phyloP scores from a whole-genome alignment of 202 grass and related monocot species.

The Brachypodium distachyon region DNA sequence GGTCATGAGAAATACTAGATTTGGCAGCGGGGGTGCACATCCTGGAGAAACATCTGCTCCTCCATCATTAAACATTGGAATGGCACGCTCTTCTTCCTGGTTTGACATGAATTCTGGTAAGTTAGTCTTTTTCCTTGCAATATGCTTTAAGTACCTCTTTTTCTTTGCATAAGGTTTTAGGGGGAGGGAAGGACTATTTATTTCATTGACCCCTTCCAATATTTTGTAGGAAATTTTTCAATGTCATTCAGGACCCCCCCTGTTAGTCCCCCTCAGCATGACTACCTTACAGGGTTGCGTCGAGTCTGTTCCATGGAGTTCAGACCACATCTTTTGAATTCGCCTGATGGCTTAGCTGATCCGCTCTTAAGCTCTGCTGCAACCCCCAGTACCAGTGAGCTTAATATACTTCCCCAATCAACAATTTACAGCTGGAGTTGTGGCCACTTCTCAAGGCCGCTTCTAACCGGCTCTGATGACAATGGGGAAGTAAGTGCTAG shows the following conservation, averaged over 20 bases:
- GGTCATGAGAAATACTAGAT: conserved; percentile 68
- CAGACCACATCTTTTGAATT: conserved; percentile 61
- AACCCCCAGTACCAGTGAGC: conserved; percentile 46
- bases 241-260: conserved; percentile 90
- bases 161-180: neutral
- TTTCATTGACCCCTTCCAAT: conserved; percentile 4
- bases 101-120: conserved; percentile 96
- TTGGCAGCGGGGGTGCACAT: conserved; percentile 55
- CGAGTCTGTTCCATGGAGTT: conserved; percentile 95
- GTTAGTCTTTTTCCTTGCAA: conserved; percentile 9
- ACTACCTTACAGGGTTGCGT: conserved; percentile 76
- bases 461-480: conserved; percentile 67
- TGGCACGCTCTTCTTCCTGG: conserved; percentile 94
- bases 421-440: conserved; percentile 98
- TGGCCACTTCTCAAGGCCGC: conserved; percentile 92
- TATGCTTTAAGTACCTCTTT: conserved; percentile 5
- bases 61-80: conserved; percentile 59
- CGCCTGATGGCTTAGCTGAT: conserved; percentile 86
- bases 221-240: conserved; percentile 63
- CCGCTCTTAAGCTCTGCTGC: conserved; percentile 49
- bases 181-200: neutral
- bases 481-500: conserved; percentile 64
- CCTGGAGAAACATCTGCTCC: conserved; percentile 55
- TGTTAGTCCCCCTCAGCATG: conserved; percentile 88
- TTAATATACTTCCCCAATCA: conserved; percentile 53